Evolutionary conservation across 192 early-diverging fungal species (phyloP), one percentile per base, ranked within the genome.

Genomic region (Coemansia sp.): DNA sequence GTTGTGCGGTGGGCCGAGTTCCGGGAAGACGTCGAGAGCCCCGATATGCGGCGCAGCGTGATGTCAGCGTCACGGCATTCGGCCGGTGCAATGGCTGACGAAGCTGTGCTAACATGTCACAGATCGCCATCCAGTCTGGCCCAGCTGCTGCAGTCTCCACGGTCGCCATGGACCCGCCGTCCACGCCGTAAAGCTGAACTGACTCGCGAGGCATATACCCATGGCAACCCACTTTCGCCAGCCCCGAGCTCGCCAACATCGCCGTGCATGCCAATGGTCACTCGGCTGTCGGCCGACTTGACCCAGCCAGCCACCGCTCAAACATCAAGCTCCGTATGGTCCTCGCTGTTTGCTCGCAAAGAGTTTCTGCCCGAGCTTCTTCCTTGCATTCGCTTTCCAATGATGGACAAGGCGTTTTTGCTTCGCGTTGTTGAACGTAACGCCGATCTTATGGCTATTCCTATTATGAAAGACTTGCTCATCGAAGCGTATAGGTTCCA

Each of bases 401-500:
- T 70, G 71, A 77, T 74, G 81, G 67, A 69, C 56, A 71, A 69
- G 47, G 51, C 71, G 55, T 75, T 75, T 69, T 22, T 74, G 67
- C 72, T 81, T 21, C 72, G 59, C 12, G 70, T 69, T 10, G 78
- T 81, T 1, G 78, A 81, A 49, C 66, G 72, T 27, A 72, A 75
- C 22, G 11, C 72, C 5, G 73, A 81, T 10, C 65, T 75, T 3
- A 75, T 81, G 72, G 72, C 72, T 12, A 61, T 75, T 54, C 72
- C 72, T 10, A 22, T 74, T 14, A 81, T 81, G 78, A 81, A 81
- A 45, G 73, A 74, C 47, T 37, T 81, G 68, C 72, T 81, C 17
- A 81, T 81, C 52, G 78, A 81, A 47, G 78, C 78, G 2, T 81
- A 81, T 58, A 57, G 78, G n/a, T 75, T 72, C 41, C 78, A 81